These are phyloP conservation scores for Trametes polyzona DNA, from an alignment of 1,284 basidiomycete species.

Conservation along the genomic window DNA sequence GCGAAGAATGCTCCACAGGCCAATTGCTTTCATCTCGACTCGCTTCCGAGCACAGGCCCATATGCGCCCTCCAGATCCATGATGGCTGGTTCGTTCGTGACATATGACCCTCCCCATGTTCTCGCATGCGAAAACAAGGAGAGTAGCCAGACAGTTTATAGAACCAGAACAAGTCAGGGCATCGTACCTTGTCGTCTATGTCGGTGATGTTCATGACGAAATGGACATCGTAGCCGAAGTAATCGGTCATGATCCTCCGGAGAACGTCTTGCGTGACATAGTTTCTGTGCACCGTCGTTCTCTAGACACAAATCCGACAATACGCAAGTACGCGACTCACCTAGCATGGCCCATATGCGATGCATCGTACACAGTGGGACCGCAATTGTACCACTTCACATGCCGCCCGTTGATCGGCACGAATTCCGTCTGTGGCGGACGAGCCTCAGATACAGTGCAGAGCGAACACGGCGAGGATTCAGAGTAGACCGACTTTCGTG, in stretches of 20 bases:
- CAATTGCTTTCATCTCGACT: too few relatives aligned
- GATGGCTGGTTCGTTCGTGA: too few relatives aligned
- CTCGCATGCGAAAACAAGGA: too few relatives aligned
- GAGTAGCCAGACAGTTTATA: too few relatives aligned
- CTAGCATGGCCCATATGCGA: constrained; percentile 99
- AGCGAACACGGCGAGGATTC: constrained; percentile 5
- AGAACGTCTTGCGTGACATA: constrained; percentile 98
- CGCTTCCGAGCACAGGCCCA: too few relatives aligned
- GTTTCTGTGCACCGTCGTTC: constrained; percentile 56
- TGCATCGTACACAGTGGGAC: constrained; percentile 99
- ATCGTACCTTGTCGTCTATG: constrained; percentile 95
- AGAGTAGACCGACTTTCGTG: constrained; percentile 68
- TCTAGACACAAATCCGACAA: too few relatives aligned
- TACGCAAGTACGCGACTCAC: constrained; percentile 50
- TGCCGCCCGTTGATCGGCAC: constrained; percentile 79
- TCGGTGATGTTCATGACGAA: constrained; percentile 99
- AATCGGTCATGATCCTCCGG: constrained; percentile 91
- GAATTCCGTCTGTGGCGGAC: constrained; percentile 71
- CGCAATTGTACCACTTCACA: constrained; percentile 99
- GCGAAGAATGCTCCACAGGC: too few relatives aligned
- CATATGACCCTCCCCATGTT: too few relatives aligned
- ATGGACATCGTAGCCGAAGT: constrained; percentile 97
- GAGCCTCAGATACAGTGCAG: constrained; percentile 15
- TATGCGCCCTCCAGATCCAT: too few relatives aligned
- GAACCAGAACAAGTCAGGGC: neutral